These are phyloP conservation scores for Wakefieldia striispora DNA, from an alignment of 768 basidiomycete species.

Conservation along the genomic window DNA sequence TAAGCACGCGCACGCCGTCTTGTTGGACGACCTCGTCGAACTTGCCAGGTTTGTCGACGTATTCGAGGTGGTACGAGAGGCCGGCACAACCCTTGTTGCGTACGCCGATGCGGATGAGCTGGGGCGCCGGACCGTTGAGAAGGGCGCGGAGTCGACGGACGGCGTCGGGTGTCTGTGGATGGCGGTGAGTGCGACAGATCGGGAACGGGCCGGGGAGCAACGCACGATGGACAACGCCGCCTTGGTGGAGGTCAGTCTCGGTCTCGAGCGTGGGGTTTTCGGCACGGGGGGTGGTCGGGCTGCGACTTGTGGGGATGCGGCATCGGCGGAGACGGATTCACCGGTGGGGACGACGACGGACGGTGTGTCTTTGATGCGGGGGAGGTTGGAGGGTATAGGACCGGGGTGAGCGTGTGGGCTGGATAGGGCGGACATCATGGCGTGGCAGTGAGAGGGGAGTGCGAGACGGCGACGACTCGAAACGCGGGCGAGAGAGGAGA, in stretches of 20 bases:
- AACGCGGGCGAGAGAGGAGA: constrained; percentile 15
- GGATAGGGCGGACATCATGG: constrained; percentile 67
- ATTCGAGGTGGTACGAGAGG: constrained; percentile 82
- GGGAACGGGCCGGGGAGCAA: neutral
- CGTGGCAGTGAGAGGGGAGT: constrained; percentile 41
- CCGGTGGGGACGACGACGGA: constrained; percentile 50
- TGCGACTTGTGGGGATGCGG: constrained; percentile 67
- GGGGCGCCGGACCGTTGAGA: constrained; percentile 79
- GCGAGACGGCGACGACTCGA: neutral
- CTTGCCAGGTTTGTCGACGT: constrained; percentile 83
- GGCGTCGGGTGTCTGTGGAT: constrained; percentile 70
- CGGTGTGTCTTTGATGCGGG: constrained; percentile 43
- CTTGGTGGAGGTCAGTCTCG: constrained; percentile 66
- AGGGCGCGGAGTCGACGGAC: constrained; percentile 71
- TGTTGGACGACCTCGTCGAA: constrained; percentile 98
- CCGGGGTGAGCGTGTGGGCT: constrained; percentile 8
- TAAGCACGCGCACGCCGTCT: constrained; percentile 89
- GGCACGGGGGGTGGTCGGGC: constrained; percentile 72
- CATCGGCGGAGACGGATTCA: constrained; percentile 50
- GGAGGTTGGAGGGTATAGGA: constrained; percentile 13
- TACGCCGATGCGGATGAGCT: constrained; percentile 92
- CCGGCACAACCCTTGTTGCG: constrained; percentile 98
- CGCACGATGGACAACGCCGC: constrained; percentile 76
- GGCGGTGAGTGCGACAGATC: neutral
- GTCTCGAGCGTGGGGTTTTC: constrained; percentile 60